Percentiles rank a stretch among this genome's conserved stretches.
These are phyloP conservation scores for Platanus orientalis DNA, from an alignment of 164 flowering plant genomes.

Conservation along the genomic window DNA sequence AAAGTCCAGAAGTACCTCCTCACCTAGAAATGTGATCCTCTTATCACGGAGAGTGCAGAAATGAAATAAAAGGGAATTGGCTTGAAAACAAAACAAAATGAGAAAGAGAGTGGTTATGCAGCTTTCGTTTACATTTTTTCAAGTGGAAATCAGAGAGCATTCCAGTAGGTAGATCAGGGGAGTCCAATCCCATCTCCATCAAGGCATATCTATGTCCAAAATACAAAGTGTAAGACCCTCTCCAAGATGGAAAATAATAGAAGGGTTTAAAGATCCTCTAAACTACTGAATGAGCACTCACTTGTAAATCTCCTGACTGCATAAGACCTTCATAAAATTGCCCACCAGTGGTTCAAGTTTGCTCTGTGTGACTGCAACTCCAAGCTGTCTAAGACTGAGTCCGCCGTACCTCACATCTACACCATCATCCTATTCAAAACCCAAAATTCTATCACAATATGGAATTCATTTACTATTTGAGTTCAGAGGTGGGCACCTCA, in stretches of 20 bases:
- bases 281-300: background rate
- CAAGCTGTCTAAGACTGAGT: constrained; percentile 67
- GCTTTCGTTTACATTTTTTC: constrained; percentile 45
- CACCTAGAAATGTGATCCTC: constrained; percentile 39
- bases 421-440: constrained; percentile 58
- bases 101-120: background rate
- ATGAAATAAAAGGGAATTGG: too few relatives aligned
- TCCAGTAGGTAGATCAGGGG: constrained; percentile 66
- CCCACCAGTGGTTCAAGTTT: constrained; percentile 67
- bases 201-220: constrained; percentile 50
- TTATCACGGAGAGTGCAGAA: too few relatives aligned
- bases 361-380: constrained; percentile 57
- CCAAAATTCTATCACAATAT: background rate
- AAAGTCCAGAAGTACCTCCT: constrained; percentile 46
- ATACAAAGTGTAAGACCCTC: background rate
- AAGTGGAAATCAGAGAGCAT: constrained; percentile 63
- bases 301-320: constrained; percentile 80
- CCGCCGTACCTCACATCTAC: constrained; percentile 74
- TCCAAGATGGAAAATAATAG: background rate
- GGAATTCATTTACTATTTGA: too few relatives aligned
- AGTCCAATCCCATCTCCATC: constrained; percentile 76
- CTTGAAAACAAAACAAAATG: background rate
- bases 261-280: too few relatives aligned
- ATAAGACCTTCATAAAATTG: constrained; percentile 65
- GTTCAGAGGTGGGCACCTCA: too few relatives aligned